Evolutionary conservation across 371 early-diverging fungal genomes (phyloP), one percentile per base, ranked within the genome.

Genomic region (Mucor racemosus): DNA sequence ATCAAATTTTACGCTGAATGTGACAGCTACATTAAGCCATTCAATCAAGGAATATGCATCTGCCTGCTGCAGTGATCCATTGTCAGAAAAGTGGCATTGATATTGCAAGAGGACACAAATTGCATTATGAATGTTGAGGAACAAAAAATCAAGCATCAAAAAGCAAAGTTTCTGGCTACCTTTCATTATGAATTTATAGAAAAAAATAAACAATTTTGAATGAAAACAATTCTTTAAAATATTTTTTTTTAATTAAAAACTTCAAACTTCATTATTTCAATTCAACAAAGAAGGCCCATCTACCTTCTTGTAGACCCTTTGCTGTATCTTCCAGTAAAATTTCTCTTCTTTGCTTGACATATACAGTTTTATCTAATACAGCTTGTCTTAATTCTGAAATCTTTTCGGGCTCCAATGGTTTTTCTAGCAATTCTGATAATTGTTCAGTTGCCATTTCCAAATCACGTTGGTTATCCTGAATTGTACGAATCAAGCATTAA

Each of bases 371-470:
- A 73, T 97, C 93, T 56, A 94, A 73, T 8, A 97, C 92, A 64
- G 84, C 80, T 65, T 93, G 92, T 74, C 91, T 87, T 76, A 94
- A 67, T 60, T 92, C 90, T 35, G 87, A 79, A 76, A 96, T 92
- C 58, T 89, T 90, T 31, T 86, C 90, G 17, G 85, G 84, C 63
- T 91, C 92, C 34, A 93, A 80, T 4, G 92, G 92, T 66, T 90
- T 89, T 77, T 98, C 98, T 39, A 98, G 77, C 54, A 98, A 75
- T 74, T 92, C 97, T 31, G 91, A 91, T 58, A 99, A 84, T 41
- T 90, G 87, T 77, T 99, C 99, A 5, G 95, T 95, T 13, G 97
- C 97, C 90, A 96, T 90, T 75, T 98, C 97, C 38, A 99, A 76
- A 74, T 98, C 97, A 14, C 93, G 84, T 84, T 99, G 99, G 79